Evolutionary conservation across 2,329 filamentous ascomycete species (phyloP).

Genomic region (Clarireedia monteithiana): DNA sequence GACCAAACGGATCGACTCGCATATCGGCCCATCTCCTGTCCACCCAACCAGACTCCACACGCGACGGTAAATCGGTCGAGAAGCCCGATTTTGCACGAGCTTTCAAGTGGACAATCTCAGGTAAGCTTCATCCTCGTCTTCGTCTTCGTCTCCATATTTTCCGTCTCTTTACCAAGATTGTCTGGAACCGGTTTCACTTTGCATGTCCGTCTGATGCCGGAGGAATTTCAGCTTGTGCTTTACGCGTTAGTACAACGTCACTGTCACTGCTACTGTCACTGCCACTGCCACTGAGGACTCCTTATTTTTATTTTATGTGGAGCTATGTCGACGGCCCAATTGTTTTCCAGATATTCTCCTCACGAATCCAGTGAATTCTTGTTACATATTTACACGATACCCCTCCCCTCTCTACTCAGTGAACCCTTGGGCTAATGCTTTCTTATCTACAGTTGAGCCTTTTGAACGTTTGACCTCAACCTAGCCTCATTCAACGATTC

Average conservation of each 20-base stretch:
- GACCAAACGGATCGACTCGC: neutral
- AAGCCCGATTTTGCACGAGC: neutral
- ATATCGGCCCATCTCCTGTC: neutral
- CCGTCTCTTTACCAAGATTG: neutral
- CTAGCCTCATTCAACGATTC: constrained; percentile 12
- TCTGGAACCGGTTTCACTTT: neutral
- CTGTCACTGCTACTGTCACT: neutral
- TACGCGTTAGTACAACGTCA: neutral
- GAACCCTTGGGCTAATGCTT: neutral
- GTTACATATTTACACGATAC: neutral
- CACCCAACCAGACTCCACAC: neutral
- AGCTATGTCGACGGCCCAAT: neutral
- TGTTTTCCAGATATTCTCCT: neutral
- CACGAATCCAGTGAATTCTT: neutral
- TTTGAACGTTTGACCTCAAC: constrained; percentile 3
- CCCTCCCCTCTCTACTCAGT: neutral
- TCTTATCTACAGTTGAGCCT: neutral
- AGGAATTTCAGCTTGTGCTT: neutral
- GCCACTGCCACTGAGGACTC: neutral
- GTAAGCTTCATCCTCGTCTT: neutral
- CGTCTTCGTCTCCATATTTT: neutral
- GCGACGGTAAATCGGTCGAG: neutral
- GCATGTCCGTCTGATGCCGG: neutral
- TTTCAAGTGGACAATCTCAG: neutral
- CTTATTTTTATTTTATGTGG: neutral